Conservation (phyloP, 352 stramenopile species). For the Globisporangium solare region DNA sequence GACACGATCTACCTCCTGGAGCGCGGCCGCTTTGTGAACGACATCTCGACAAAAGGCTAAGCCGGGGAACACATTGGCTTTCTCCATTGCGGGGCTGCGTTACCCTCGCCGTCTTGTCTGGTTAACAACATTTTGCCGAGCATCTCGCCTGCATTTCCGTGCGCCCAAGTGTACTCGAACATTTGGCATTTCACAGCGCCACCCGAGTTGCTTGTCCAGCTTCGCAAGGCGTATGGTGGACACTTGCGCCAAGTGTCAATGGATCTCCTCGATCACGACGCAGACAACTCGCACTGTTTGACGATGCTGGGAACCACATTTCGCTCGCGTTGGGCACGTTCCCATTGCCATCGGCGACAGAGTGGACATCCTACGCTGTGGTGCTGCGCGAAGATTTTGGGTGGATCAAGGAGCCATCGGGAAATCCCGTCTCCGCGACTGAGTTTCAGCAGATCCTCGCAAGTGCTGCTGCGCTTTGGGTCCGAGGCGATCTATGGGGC, state of each 20-base stretch:
- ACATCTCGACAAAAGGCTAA: slow-evolving; percentile 46
- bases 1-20: slow-evolving; percentile 24
- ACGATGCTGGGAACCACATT: slow-evolving; percentile 21
- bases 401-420: slow-evolving; percentile 57
- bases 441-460: slow-evolving; percentile 33
- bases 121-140: slow-evolving; percentile 30
- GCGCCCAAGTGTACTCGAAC: slow-evolving; percentile 58
- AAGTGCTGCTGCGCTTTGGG: slow-evolving; percentile 36
- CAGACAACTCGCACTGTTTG: slow-evolving; percentile 52
- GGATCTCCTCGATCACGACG: slow-evolving; percentile 42
- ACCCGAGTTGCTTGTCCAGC: slow-evolving; percentile 17
- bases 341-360: slow-evolving; percentile 27
- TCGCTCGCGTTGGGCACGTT: slow-evolving; percentile 53
- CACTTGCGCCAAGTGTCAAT: slow-evolving; percentile 57
- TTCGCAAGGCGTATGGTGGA: slow-evolving; percentile 49
- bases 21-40: slow-evolving; percentile 26
- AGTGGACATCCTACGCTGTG: slow-evolving; percentile 60
- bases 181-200: slow-evolving; percentile 65
- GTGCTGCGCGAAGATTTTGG: slow-evolving; percentile 74
- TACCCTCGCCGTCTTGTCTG: slow-evolving; percentile 19
- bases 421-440: slow-evolving; percentile 16
- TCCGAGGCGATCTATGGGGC: slow-evolving; percentile 68
- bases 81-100: slow-evolving; percentile 21
- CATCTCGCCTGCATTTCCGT: slow-evolving; percentile 45
- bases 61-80: slow-evolving; percentile 35